Percentiles rank a stretch among this genome's conserved stretches.
These are phyloP conservation scores for Sambucus nigra DNA, from an alignment of 129 eudicot species.

Conservation along the genomic window DNA sequence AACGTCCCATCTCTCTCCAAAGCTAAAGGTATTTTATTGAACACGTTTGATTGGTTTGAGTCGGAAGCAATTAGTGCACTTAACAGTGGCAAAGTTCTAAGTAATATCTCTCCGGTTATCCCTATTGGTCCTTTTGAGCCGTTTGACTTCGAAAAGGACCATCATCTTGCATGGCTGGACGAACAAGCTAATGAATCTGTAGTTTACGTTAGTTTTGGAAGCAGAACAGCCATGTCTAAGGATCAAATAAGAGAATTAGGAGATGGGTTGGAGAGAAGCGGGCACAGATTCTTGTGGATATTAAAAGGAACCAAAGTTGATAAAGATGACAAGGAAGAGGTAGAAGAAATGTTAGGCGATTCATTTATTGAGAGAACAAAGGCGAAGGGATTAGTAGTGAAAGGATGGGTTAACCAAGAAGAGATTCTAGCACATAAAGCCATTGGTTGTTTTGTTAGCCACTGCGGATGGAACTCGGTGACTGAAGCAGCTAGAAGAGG, in stretches of 20 bases:
- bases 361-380: constrained; percentile 24
- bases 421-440: constrained; percentile 29
- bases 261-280: constrained; percentile 32
- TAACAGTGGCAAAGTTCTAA: constrained; percentile 10
- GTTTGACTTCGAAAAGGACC: constrained; percentile 15
- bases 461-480: constrained; percentile 59
- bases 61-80: constrained; percentile 29
- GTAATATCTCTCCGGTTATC: constrained; percentile 18
- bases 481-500: constrained; percentile 39
- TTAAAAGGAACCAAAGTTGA: constrained; percentile 36
- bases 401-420: constrained; percentile 56
- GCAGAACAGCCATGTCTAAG: constrained; percentile 26
- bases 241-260: constrained; percentile 26
- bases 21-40: constrained; percentile 29
- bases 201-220: constrained; percentile 35
- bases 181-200: constrained; percentile 35
- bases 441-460: constrained; percentile 40
- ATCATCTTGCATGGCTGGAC: constrained; percentile 33
- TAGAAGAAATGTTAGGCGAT: constrained; percentile 22
- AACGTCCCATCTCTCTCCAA: constrained; percentile 14
- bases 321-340: constrained; percentile 30
- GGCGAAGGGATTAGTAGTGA: constrained; percentile 31
- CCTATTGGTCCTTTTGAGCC: constrained; percentile 38
- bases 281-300: constrained; percentile 37
- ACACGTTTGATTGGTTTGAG: constrained; percentile 33